Evolutionary conservation across 2,329 filamentous ascomycete species (phyloP).

Genomic region (Venturia pyrina): DNA sequence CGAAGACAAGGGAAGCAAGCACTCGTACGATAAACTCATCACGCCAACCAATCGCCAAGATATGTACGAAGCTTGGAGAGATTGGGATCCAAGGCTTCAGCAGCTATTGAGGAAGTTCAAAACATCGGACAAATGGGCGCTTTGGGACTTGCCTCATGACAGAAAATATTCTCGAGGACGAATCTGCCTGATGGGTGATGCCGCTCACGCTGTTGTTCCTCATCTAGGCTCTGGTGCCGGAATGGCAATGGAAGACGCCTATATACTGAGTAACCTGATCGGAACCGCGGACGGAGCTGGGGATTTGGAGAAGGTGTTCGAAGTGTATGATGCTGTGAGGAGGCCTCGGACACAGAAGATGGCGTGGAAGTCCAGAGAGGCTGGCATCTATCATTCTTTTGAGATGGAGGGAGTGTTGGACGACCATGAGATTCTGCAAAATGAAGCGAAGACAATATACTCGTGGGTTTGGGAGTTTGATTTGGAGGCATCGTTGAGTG

Average conservation of each 20-base stretch:
- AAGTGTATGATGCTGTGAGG: slow-evolving; percentile 7
- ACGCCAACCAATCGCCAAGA: background rate
- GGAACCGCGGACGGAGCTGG: background rate
- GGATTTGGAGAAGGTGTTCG: background rate
- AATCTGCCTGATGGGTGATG: slow-evolving; percentile 28
- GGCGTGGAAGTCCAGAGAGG: slow-evolving; percentile 7
- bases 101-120: slow-evolving; percentile 3
- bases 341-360: slow-evolving; percentile 9
- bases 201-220: slow-evolving; percentile 29
- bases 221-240: slow-evolving; percentile 30
- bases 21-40: background rate
- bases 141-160: slow-evolving; percentile 25
- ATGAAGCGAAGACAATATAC: background rate
- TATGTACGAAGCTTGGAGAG: slow-evolving; percentile 4
- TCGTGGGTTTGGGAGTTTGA: slow-evolving; percentile 3
- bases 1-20: background rate
- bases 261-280: slow-evolving; percentile 3
- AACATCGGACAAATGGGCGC: slow-evolving; percentile 20
- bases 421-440: background rate
- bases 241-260: slow-evolving; percentile 29
- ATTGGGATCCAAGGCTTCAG: slow-evolving; percentile 6
- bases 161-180: slow-evolving; percentile 21
- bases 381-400: background rate
- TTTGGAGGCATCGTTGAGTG: background rate
- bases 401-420: background rate